These are phyloP conservation scores for Aegilops tauschii DNA, from an alignment of 176 grass and related monocot species.

Conservation along the genomic window DNA sequence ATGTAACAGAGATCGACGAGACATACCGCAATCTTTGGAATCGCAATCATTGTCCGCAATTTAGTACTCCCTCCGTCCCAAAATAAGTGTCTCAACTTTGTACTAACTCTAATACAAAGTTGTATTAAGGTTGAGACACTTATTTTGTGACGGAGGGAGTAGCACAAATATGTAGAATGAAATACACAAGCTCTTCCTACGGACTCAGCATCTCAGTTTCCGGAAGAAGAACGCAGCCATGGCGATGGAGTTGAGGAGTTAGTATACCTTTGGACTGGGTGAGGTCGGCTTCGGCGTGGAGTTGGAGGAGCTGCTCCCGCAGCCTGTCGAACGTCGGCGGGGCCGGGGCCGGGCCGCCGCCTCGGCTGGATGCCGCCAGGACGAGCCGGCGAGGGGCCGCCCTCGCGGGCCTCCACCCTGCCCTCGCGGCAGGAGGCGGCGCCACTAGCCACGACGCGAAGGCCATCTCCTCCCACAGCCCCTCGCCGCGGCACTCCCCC, in stretches of 20 bases:
- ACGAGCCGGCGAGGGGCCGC: conserved; percentile 2
- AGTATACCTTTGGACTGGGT: conserved; percentile 72
- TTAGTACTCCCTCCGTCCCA: neutral
- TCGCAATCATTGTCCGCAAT: neutral
- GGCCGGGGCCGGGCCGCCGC: neutral
- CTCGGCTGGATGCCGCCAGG: neutral
- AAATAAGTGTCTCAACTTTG: no score
- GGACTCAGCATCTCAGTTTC: neutral
- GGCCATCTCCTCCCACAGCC: conserved; percentile 27
- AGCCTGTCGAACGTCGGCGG: conserved; percentile 34
- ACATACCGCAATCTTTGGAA: neutral
- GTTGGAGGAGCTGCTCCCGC: conserved; percentile 73
- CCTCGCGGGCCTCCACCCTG: conserved; percentile 15
- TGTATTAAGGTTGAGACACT: no score
- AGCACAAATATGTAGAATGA: neutral
- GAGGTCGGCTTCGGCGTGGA: conserved; percentile 71
- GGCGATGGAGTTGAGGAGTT: neutral
- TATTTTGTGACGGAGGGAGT: no score
- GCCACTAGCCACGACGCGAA: conserved; percentile 25
- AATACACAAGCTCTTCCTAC: neutral
- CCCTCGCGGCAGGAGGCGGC: neutral
- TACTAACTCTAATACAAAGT: no score
- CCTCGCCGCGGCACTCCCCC: neutral
- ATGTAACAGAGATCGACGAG: neutral
- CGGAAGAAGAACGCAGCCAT: neutral